Conservation (phyloP, 257 asterid genomes). For the Leptodermis oblonga region DNA sequence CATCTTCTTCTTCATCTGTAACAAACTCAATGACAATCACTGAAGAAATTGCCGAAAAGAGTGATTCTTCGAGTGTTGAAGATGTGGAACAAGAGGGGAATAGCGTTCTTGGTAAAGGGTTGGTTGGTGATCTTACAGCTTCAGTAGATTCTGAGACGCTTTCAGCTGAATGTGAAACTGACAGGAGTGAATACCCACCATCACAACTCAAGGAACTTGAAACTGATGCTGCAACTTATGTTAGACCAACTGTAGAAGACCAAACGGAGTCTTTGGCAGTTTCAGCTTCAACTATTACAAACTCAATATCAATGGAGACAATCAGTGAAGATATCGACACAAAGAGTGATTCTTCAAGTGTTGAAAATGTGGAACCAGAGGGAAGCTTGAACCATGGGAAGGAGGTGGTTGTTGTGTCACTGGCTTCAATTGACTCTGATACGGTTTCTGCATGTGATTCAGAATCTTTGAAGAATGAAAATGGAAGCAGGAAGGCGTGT, state of each 20-base stretch:
- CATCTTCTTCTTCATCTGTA: conserved; percentile 25
- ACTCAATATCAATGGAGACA: conserved; percentile 11
- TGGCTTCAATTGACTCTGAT: conserved; percentile 22
- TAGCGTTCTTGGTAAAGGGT: conserved; percentile 17
- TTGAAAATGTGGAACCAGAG: conserved; percentile 30
- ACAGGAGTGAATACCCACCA: conserved; percentile 19
- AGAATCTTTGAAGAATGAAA: conserved; percentile 18
- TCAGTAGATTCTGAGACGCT: conserved; percentile 24
- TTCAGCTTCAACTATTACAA: conserved; percentile 27
- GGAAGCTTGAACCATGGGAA: conserved; percentile 16
- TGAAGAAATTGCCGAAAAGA: conserved; percentile 21
- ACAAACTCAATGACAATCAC: conserved; percentile 12
- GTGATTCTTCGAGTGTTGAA: conserved; percentile 20
- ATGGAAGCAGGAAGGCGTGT: conserved; percentile 16
- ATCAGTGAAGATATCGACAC: conserved; percentile 20
- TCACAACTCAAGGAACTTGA: conserved; percentile 24
- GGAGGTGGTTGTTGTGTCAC: conserved; percentile 19
- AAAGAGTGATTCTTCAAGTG: conserved; percentile 17
- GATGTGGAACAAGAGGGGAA: conserved; percentile 29
- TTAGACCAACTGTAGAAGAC: conserved; percentile 14
- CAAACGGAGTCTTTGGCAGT: conserved; percentile 13
- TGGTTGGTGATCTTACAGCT: conserved; percentile 16
- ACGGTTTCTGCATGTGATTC: conserved; percentile 17
- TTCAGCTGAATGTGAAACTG: conserved; percentile 15
- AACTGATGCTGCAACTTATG: conserved; percentile 22